Evolutionary conservation across 2,329 filamentous ascomycete species (phyloP).

Genomic region (Cytospora leucostoma): DNA sequence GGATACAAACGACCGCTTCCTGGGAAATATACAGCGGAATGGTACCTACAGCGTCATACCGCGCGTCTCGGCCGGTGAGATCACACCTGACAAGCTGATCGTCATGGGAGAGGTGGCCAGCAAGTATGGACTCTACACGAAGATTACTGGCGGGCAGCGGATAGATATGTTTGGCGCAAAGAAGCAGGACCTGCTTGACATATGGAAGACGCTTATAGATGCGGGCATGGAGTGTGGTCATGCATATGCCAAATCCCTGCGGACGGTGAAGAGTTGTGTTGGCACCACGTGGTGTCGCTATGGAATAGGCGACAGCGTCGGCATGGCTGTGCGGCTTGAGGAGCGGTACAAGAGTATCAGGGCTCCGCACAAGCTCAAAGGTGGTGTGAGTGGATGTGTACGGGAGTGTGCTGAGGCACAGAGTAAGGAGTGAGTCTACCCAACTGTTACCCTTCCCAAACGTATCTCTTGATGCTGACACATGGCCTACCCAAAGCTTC

Average conservation of each 20-base stretch:
- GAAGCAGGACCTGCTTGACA: conserved; percentile 80
- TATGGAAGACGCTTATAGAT: conserved; percentile 79
- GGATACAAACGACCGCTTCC: conserved; percentile 86
- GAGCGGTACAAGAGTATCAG: conserved; percentile 91
- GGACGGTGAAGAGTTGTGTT: conserved; percentile 90
- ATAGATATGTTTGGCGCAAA: conserved; percentile 92
- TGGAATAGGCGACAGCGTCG: conserved; percentile 86
- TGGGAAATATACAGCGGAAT: conserved; percentile 89
- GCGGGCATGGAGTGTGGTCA: conserved; percentile 90
- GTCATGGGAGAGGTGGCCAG: conserved; percentile 81
- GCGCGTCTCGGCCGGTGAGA: conserved; percentile 80
- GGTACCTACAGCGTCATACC: conserved; percentile 89
- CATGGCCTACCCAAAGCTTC: conserved; percentile 54
- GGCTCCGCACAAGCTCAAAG: conserved; percentile 89
- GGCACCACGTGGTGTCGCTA: conserved; percentile 90
- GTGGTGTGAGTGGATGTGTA: conserved; percentile 87
- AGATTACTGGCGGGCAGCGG: conserved; percentile 88
- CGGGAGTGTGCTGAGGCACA: conserved; percentile 90
- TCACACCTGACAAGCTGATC: conserved; percentile 83
- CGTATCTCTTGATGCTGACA: conserved; percentile 22
- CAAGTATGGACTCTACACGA: conserved; percentile 82
- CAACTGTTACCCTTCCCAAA: no score
- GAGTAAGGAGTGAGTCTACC: conserved; percentile 72
- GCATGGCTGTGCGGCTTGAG: conserved; percentile 84
- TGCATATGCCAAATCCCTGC: conserved; percentile 84